phyloP scores from a whole-genome alignment of 139 green algal genomes.

The Ettlia oleoabundans region DNA sequence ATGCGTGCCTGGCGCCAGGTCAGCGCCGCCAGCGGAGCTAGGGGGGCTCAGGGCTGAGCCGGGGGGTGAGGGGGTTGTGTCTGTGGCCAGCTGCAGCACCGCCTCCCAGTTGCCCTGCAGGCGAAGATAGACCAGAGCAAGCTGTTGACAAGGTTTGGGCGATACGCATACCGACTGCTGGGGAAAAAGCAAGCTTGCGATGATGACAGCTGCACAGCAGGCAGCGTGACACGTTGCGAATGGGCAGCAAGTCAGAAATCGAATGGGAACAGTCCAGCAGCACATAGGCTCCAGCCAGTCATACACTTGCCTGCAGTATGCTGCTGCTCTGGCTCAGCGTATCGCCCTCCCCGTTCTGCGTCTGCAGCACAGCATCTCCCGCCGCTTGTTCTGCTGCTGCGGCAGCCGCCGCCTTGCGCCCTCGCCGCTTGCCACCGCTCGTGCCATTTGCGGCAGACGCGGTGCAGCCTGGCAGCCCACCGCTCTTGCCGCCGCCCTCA shows the following conservation, averaged over 20 bases:
- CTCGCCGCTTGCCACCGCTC: constrained; percentile 11
- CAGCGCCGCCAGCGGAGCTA: neutral
- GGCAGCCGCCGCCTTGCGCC: constrained; percentile 33
- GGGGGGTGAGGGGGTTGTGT: constrained; percentile 18
- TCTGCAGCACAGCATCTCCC: constrained; percentile 34
- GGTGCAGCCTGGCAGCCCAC: neutral
- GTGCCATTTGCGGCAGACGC: neutral
- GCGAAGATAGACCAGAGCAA: too few relatives aligned
- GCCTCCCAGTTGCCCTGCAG: constrained; percentile 67
- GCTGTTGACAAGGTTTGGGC: too few relatives aligned
- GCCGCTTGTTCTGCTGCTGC: constrained; percentile 8
- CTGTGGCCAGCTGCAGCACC: constrained; percentile 65
- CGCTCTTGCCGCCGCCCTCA: neutral
- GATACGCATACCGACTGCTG: too few relatives aligned
- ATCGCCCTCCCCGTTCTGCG: constrained; percentile 75
- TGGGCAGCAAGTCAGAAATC: too few relatives aligned
- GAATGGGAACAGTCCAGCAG: too few relatives aligned
- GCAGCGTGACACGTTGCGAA: too few relatives aligned
- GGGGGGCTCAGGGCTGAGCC: constrained; percentile 7
- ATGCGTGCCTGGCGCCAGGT: constrained; percentile 18
- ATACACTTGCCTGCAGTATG: constrained; percentile 60
- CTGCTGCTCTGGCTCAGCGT: constrained; percentile 61
- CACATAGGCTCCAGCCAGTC: neutral
- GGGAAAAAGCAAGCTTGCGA: too few relatives aligned
- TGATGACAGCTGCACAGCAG: too few relatives aligned